Base-by-base conservation (phyloP, 1,139 yeast species). In the Yamadazyma triangularis region DNA sequence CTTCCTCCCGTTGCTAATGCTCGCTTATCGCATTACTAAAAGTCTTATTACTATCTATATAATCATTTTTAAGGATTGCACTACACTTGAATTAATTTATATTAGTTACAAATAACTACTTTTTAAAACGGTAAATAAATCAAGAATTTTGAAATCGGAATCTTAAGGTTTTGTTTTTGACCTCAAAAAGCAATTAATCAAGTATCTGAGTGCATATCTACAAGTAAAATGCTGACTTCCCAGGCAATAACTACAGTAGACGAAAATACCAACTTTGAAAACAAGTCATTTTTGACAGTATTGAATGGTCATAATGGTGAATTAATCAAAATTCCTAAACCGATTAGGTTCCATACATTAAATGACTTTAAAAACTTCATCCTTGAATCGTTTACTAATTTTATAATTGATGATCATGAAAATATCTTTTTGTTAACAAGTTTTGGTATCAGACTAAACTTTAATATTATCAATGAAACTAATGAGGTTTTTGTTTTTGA, bases 341-440 rank as follows among this genome's bases (percentile, higher is more conserved):
- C 74, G 1, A 51, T 68, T 14, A 51, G 73, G 35, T 67, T 59
- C 42, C 70, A 63, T 31, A 51, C 53, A 4, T 40, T 76, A 29
- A 62, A 61, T 14, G 66, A 71, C 19, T 59, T 79, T 34, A 74
- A 70, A 43, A 58, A 51, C 16, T 73, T 30, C 37, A 47, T 48
- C 26, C 40, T 35, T 43, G 69, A 52, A 57, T 68, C 41, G 32
- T 66, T 32, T 48, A 44, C 53, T 10, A 41, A 44, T 26, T 42
- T 46, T 26, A 30, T 44, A 9, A 44, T 76, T 43, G 56, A 52
- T 24, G 65, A 70, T 4, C 60, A 65, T 1, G 72, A 66, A 15
- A 71, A 77, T 41, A 50, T 79, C 26, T 75, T 81, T 41, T 55
- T 82, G n/a, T 54, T 82, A 26, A 70, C 84, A 1, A 75, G 85